Conservation (phyloP, 2,329 filamentous ascomycete species). For the Penicillium verrucosum region DNA sequence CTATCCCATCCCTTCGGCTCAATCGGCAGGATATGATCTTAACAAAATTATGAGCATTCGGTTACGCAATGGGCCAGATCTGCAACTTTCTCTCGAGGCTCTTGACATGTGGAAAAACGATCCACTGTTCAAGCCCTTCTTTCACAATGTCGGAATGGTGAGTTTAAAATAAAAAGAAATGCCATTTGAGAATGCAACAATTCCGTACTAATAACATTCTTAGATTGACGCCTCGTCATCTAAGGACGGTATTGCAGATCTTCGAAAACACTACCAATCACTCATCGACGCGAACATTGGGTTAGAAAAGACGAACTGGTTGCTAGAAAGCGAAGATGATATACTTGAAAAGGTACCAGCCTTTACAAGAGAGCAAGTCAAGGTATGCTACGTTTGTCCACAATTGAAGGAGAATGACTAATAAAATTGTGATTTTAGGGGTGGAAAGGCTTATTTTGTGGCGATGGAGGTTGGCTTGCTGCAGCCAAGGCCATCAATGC, state of each 20-base stretch:
- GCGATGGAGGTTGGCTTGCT: neutral
- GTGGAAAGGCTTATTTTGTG: neutral
- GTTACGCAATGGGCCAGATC: neutral
- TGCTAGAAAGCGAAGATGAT: neutral
- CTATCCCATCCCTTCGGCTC: neutral
- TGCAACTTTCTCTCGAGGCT: neutral
- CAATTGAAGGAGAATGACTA: neutral
- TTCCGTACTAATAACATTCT: neutral
- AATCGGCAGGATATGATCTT: neutral
- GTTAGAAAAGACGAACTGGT: neutral
- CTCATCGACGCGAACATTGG: neutral
- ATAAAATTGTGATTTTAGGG: neutral
- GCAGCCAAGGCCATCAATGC: neutral
- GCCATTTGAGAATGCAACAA: neutral
- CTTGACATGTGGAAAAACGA: neutral
- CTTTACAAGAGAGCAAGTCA: neutral
- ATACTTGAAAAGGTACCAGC: neutral
- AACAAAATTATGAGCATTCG: neutral
- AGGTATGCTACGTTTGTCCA: neutral
- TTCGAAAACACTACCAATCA: neutral
- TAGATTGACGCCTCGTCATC: neutral
- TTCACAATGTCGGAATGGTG: neutral
- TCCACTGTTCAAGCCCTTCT: neutral
- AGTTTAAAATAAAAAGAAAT: neutral
- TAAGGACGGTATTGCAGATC: neutral